phyloP scores from a whole-genome alignment of 306 rosid genomes.

The Citrullus amarus region DNA sequence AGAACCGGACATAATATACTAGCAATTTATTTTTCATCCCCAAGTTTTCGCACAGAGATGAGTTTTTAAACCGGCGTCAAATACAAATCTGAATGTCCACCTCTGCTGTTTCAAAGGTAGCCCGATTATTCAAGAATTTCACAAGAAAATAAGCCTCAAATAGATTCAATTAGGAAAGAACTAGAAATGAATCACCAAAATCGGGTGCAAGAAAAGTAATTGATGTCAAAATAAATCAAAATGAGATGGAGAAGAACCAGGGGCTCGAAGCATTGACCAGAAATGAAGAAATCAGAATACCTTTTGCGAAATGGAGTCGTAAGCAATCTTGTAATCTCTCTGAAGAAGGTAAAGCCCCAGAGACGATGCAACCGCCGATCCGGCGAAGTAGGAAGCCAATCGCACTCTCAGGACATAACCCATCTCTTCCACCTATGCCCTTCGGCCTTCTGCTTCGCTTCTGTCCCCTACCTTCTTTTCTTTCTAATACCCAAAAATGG shows the following conservation, averaged over 20 bases:
- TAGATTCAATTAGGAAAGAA: not conserved
- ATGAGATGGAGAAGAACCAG: not conserved
- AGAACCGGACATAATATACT: not conserved
- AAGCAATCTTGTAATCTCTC: conserved; percentile 70
- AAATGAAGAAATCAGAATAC: conserved; percentile 16
- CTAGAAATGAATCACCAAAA: not conserved
- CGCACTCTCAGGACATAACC: conserved; percentile 80
- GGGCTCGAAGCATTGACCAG: not conserved
- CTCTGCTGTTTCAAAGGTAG: not conserved
- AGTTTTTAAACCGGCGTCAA: not conserved
- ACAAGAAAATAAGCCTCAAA: not conserved
- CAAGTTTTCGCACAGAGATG: not conserved
- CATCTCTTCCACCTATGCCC: conserved; percentile 23
- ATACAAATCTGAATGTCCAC: not conserved
- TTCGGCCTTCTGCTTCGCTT: not conserved
- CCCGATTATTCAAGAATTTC: not conserved
- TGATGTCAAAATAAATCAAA: not conserved
- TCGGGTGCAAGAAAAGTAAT: not conserved
- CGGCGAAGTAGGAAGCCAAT: conserved; percentile 74
- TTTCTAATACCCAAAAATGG: not conserved
- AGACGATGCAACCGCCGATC: conserved; percentile 77
- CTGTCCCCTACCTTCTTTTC: not conserved
- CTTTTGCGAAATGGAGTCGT: conserved; percentile 57
- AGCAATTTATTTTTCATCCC: not conserved
- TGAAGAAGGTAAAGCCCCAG: conserved; percentile 64